Base-by-base conservation (phyloP, 495 filamentous ascomycete species). In the Rusavskia elegans region DNA sequence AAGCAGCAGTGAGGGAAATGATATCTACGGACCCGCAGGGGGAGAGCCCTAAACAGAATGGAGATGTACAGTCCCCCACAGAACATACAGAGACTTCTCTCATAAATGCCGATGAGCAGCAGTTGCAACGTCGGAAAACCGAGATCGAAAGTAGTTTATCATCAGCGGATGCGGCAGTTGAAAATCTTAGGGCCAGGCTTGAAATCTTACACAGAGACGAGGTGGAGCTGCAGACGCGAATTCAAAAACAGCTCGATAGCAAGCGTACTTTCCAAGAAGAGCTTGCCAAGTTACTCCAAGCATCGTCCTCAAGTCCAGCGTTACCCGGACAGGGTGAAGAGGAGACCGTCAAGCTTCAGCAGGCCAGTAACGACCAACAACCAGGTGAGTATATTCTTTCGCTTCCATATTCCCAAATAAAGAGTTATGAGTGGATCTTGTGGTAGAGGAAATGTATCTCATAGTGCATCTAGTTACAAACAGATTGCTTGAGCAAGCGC, bases 91-190 rank as follows among this genome's bases (percentile, higher is more conserved):
- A 10, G 2, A 46, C 8, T 16, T 3, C 21, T 5, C 1, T 29
- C 14, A n/a, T 16, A 21, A 29, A 16, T 14, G 29, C 23, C 14
- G 44, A 46, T 16, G 44, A 46, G 44, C 44, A 46, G 44, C 54
- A 53, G 38, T 36, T 41, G 44, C 48, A 36, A 5, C 57, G 71
- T 30, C 74, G 74, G 27, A 77, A 73, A 27, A 64, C 69, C 49
- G 74, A 78, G 19, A 78, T 84, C 35, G 69, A 77, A 51, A 64
- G 71, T 10, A 77, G 78, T 19, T 59, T 83, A 21, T 79, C 80
- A 39, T 63, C 64, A 13, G 61, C 83, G n/a, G 76, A 80, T 54
- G 71, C 71, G 29, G 68, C 75, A 44, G 71, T 84, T 14, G 62
- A 70, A 51, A 65, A 59, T 36, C 61, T 63, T 13, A 65, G 65